Evolutionary conservation across 352 stramenopile genomes (phyloP).

Genomic region (Phytophthora tentaculata): DNA sequence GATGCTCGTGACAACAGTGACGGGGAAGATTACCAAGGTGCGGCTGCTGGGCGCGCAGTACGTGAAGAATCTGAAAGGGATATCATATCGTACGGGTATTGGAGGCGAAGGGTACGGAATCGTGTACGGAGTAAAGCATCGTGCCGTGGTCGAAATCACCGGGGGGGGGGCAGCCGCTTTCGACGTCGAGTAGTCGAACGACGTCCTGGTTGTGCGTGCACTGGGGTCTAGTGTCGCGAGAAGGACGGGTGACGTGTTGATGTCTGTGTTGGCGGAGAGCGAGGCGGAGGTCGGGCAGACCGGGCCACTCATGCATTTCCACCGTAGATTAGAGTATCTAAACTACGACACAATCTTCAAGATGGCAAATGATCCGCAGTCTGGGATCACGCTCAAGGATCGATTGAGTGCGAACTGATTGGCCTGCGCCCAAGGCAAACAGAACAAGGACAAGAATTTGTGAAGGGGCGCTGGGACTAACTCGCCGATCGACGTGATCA

Average conservation of each 20-base stretch:
- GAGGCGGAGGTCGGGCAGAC: background rate
- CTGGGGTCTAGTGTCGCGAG: too few relatives aligned
- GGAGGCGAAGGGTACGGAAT: conserved; percentile 15
- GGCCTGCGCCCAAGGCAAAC: background rate
- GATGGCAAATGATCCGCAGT: background rate
- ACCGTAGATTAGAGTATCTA: background rate
- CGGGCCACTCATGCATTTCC: background rate
- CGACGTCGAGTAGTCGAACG: background rate
- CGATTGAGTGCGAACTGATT: background rate
- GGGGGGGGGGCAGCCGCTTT: background rate
- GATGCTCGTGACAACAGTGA: conserved; percentile 2
- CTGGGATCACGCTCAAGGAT: background rate
- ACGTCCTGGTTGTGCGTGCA: too few relatives aligned
- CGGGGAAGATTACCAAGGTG: conserved; percentile 10
- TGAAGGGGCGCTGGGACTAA: background rate
- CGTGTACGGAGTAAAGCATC: conserved; percentile 3
- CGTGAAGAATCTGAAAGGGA: conserved; percentile 18
- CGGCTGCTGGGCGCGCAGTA: conserved; percentile 7
- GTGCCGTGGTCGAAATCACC: background rate
- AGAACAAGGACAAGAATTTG: background rate
- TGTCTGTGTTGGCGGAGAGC: too few relatives aligned
- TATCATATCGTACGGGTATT: conserved; percentile 27
- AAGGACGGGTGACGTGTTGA: too few relatives aligned
- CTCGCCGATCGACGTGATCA: background rate
- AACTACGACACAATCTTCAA: background rate